Conservation (phyloP, 2,329 filamentous ascomycete genomes). For the Aureobasidium pullulans region DNA sequence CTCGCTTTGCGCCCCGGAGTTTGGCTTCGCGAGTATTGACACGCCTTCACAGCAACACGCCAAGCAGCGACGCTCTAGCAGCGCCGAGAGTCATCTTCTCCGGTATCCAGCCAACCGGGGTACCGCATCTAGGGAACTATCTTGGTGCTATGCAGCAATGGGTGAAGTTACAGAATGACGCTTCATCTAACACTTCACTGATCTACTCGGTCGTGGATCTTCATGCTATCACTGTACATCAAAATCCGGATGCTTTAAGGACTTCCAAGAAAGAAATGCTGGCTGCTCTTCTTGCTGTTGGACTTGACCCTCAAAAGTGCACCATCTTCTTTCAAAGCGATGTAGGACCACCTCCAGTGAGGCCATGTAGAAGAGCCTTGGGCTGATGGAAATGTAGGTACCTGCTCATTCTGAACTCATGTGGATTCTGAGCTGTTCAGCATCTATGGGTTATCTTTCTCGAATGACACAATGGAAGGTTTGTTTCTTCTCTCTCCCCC, state of each 20-base stretch:
- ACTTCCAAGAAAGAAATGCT: constrained; percentile 65
- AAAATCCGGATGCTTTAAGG: constrained; percentile 55
- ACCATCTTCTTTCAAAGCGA: constrained; percentile 74
- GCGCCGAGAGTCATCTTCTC: constrained; percentile 65
- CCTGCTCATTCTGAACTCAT: constrained; percentile 80
- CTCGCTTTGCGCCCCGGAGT: background rate
- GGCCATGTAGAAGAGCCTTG: background rate
- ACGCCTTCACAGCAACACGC: background rate
- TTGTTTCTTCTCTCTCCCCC: constrained; percentile 16
- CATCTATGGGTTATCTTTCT: constrained; percentile 86
- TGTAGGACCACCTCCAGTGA: constrained; percentile 40
- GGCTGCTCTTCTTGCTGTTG: constrained; percentile 74
- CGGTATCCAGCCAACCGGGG: constrained; percentile 90
- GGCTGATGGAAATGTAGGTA: constrained; percentile 42
- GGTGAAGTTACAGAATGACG: constrained; percentile 67
- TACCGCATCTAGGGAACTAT: constrained; percentile 94
- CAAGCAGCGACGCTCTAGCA: background rate
- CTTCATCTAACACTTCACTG: constrained; percentile 51
- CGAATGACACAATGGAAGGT: constrained; percentile 99
- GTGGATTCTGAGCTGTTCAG: constrained; percentile 92
- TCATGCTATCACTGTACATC: constrained; percentile 79
- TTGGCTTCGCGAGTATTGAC: background rate
- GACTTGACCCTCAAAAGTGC: constrained; percentile 68
- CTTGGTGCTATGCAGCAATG: constrained; percentile 82
- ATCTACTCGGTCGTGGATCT: constrained; percentile 88